A percentile compares a stretch with the other conserved stretches of the same genome.
These are phyloP conservation scores for Coemansia sp. DNA, from an alignment of 192 early-diverging fungal species.

Conservation along the genomic window DNA sequence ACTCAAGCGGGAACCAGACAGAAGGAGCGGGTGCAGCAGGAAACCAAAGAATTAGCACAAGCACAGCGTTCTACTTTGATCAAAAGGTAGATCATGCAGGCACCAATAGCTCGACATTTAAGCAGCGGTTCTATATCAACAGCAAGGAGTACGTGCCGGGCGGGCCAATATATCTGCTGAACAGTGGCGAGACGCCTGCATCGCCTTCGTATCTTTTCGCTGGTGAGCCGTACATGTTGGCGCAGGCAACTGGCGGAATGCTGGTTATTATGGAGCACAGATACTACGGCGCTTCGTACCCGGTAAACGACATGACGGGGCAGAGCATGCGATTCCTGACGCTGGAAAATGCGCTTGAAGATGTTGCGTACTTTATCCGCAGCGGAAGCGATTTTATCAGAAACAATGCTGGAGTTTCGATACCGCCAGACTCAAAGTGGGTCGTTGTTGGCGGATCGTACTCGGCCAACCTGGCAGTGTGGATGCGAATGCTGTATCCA, in stretches of 20 bases:
- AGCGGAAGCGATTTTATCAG: conserved; percentile 34
- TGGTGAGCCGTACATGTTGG: conserved; percentile 55
- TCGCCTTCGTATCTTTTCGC: conserved; percentile 40
- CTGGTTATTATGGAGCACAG: conserved; percentile 67
- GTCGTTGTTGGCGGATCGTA: conserved; percentile 79
- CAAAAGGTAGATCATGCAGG: conserved; percentile 53
- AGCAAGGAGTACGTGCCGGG: conserved; percentile 31
- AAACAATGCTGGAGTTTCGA: conserved; percentile 18
- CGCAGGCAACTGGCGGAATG: conserved; percentile 60
- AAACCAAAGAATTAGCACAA: conserved; percentile 2
- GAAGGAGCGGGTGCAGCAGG: not conserved
- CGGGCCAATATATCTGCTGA: conserved; percentile 54
- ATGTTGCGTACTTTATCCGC: conserved; percentile 55
- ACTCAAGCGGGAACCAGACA: not conserved
- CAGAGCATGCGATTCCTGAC: conserved; percentile 50
- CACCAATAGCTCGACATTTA: conserved; percentile 35
- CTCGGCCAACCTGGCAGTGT: conserved; percentile 73
- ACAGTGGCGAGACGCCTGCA: conserved; percentile 54
- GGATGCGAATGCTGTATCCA: conserved; percentile 69
- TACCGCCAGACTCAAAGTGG: conserved; percentile 59
- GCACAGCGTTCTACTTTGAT: conserved; percentile 33
- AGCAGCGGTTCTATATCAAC: conserved; percentile 51
- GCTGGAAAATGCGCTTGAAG: conserved; percentile 52
- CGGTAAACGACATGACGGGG: conserved; percentile 54
- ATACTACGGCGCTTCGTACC: conserved; percentile 65